Conservation (phyloP, 352 stramenopile genomes). For the Phytopythium mirpurense region DNA sequence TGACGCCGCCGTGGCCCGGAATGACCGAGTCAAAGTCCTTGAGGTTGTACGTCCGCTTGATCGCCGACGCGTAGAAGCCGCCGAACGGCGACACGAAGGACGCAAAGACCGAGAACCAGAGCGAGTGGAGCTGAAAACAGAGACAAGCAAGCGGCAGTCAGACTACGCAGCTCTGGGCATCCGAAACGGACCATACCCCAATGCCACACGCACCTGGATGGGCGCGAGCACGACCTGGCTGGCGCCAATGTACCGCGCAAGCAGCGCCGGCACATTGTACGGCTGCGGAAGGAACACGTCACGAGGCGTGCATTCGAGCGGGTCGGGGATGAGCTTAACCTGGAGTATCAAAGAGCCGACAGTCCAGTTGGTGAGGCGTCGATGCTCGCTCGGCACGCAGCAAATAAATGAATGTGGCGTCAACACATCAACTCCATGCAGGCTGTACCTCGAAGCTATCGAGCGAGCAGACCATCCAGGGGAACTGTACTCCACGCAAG, state of each 20-base stretch:
- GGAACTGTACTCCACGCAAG: constrained; percentile 53
- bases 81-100: constrained; percentile 98
- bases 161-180: constrained; percentile 1
- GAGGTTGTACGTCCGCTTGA: constrained; percentile 98
- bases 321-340: constrained; percentile 62
- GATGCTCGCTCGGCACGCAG: not conserved
- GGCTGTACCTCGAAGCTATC: constrained; percentile 59
- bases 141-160: constrained; percentile 2
- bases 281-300: constrained; percentile 55
- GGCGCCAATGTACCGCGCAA: constrained; percentile 74
- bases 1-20: constrained; percentile 96
- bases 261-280: constrained; percentile 62
- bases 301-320: constrained; percentile 55
- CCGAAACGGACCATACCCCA: not conserved
- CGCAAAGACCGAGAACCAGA: constrained; percentile 96
- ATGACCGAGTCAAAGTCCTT: constrained; percentile 99
- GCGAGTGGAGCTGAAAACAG: constrained; percentile 89
- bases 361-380: not conserved
- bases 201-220: constrained; percentile 48
- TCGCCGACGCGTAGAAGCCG: constrained; percentile 97
- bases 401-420: not conserved
- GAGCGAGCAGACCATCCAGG: constrained; percentile 93
- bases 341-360: constrained; percentile 7
- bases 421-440: not conserved
- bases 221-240: constrained; percentile 83